These are phyloP conservation scores for Candida taoyuanica DNA, from an alignment of 805 yeast genomes.

Conservation along the genomic window DNA sequence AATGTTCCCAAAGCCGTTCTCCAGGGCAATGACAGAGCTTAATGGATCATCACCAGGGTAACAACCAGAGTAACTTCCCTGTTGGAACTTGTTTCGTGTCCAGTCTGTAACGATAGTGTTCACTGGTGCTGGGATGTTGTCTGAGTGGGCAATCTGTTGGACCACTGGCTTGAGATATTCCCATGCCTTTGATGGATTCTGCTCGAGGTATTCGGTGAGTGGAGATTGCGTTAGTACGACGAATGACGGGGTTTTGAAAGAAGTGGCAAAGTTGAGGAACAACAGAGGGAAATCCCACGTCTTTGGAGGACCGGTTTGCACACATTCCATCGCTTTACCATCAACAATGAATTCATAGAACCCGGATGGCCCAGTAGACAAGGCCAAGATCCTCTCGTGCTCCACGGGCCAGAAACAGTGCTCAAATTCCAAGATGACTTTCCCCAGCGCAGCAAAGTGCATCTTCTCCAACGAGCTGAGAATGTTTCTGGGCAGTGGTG, in stretches of 20 bases:
- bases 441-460: conserved; percentile 67
- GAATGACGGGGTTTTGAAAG: conserved; percentile 46
- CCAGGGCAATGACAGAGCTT: conserved; percentile 54
- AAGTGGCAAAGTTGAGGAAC: conserved; percentile 53
- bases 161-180: conserved; percentile 46
- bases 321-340: conserved; percentile 1
- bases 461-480: conserved; percentile 40
- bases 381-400: conserved; percentile 43
- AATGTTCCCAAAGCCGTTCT: conserved; percentile 51
- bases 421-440: conserved; percentile 65
- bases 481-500: conserved; percentile 45
- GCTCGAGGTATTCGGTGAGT: conserved; percentile 52
- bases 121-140: conserved; percentile 33
- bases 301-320: conserved; percentile 25
- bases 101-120: conserved; percentile 57
- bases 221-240: conserved; percentile 69
- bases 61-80: conserved; percentile 81
- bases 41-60: conserved; percentile 65
- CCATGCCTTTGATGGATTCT: conserved; percentile 50
- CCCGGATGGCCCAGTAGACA: conserved; percentile 35
- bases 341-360: conserved; percentile 13
- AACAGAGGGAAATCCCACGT: conserved; percentile 60
- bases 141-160: conserved; percentile 10
- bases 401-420: conserved; percentile 54
- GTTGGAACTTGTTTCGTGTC: conserved; percentile 72